Evolutionary conservation across 1,139 yeast genomes (phyloP), one percentile per base, ranked within the genome.

Genomic region (Saccharomyces uvarum): DNA sequence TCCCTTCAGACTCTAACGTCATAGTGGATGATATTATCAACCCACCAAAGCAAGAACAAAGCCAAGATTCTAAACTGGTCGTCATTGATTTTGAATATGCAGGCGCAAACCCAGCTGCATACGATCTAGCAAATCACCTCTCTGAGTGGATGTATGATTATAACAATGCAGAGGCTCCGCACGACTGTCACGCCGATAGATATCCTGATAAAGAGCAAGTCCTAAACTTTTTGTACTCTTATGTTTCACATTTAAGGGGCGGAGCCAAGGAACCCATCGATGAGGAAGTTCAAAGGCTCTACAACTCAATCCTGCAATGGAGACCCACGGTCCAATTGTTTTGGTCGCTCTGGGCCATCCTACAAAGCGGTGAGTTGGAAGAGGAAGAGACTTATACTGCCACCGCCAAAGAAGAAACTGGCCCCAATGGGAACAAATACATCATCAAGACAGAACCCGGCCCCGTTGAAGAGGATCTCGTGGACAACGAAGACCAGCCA

Each of bases 61-160:
- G 75, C 54, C 83, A 81, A 65, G 97, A 93, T 73, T 77, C 82
- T 31, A 85, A 83, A 66, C 76, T 93, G 61, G 96, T 88, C 14
- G 99, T 93, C 19, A 93, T 93, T 66, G 99, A 93, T 70, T 93
- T 93, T 70, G 99, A 93, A 72, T 93, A 91, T 70, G 84, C 96
- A 0, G 97, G 97, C 1, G 85, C 96, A n/a, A 93, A 91, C 67
- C 78, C 85, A 53, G 90, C 96, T 1, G 96, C 96, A 0, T 88
- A 77, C 68, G 99, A 93, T 69, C 81, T 93, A 55, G 91, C 90
- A 19, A 91, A 93, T 69, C 98, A 93, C 72, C 77, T 82, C 55
- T 80, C 88, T 60, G 99, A 93, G 72, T 93, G 99, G 99, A 93
- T 91, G 98, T 80, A 89, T 47, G 89, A 93, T 72, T 93, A 91